phyloP scores from a whole-genome alignment of 2,329 filamentous ascomycete species.

The Emergomyces pasteurianus region DNA sequence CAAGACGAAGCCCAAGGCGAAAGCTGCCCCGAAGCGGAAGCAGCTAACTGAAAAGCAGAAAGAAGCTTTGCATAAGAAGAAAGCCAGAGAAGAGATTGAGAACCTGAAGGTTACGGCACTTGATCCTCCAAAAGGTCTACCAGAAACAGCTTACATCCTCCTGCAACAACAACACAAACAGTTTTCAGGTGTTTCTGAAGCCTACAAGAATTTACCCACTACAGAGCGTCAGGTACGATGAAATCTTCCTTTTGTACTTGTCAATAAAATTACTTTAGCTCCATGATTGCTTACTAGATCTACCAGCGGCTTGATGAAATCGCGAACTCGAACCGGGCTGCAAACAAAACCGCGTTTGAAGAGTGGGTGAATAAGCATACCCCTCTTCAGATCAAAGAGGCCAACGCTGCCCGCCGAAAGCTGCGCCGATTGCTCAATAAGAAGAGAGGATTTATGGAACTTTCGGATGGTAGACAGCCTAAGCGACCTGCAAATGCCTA shows the following conservation, averaged over 20 bases:
- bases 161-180: slow-evolving; percentile 12
- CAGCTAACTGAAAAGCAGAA: slow-evolving; percentile 21
- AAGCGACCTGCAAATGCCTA: slow-evolving; percentile 33
- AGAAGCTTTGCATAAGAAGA: slow-evolving; percentile 16
- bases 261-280: not conserved
- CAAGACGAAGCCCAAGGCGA: slow-evolving; percentile 13
- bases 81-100: slow-evolving; percentile 20
- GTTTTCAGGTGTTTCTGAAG: slow-evolving; percentile 11
- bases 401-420: slow-evolving; percentile 46
- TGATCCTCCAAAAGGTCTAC: slow-evolving; percentile 25
- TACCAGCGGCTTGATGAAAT: slow-evolving; percentile 43
- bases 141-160: slow-evolving; percentile 16
- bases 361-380: slow-evolving; percentile 45
- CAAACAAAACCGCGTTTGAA: slow-evolving; percentile 34
- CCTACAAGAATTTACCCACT: slow-evolving; percentile 22
- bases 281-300: not conserved
- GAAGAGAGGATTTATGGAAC: slow-evolving; percentile 14
- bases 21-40: slow-evolving; percentile 18
- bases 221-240: slow-evolving; percentile 26
- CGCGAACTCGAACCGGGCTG: slow-evolving; percentile 35
- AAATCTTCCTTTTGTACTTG: not conserved
- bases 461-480: slow-evolving; percentile 44
- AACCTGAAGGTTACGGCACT: slow-evolving; percentile 24
- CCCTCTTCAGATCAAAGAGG: slow-evolving; percentile 44
- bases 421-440: slow-evolving; percentile 17